Conservation (phyloP, 192 early-diverging fungal species). For the Coemansia sp. region DNA sequence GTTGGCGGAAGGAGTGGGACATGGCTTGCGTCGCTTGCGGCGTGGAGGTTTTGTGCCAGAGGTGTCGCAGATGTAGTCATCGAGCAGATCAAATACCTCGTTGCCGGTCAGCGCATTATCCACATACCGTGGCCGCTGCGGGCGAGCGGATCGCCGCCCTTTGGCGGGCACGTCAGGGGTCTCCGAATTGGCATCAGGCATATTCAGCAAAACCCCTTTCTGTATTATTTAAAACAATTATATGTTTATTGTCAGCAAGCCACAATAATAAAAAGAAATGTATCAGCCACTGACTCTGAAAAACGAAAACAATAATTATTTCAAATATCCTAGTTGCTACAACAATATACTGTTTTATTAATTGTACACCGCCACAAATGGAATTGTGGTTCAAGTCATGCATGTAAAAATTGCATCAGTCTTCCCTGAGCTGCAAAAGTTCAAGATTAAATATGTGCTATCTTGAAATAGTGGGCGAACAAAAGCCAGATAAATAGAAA, state of each 20-base stretch:
- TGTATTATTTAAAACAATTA: background rate
- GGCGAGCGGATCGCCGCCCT: conserved; percentile 32
- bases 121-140: conserved; percentile 32
- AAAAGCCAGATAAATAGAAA: conserved; percentile 34
- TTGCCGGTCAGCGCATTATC: conserved; percentile 41
- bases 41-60: background rate
- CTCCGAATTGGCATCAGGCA: background rate
- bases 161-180: background rate
- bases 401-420: background rate
- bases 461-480: background rate
- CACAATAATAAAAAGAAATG: background rate
- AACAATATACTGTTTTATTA: conserved; percentile 2
- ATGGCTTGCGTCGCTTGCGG: conserved; percentile 22
- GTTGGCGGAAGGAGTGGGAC: background rate
- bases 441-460: no score
- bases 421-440: no score
- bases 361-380: background rate
- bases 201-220: background rate
- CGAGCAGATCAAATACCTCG: conserved; percentile 46
- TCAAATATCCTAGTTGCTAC: background rate
- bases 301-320: background rate
- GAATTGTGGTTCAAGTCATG: conserved; percentile 8
- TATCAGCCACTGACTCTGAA: background rate
- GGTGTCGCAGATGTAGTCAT: conserved; percentile 37
- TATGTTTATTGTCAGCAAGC: background rate